These are phyloP conservation scores for Setomelanomma holmii DNA, from an alignment of 2,329 filamentous ascomycete species.

Conservation along the genomic window DNA sequence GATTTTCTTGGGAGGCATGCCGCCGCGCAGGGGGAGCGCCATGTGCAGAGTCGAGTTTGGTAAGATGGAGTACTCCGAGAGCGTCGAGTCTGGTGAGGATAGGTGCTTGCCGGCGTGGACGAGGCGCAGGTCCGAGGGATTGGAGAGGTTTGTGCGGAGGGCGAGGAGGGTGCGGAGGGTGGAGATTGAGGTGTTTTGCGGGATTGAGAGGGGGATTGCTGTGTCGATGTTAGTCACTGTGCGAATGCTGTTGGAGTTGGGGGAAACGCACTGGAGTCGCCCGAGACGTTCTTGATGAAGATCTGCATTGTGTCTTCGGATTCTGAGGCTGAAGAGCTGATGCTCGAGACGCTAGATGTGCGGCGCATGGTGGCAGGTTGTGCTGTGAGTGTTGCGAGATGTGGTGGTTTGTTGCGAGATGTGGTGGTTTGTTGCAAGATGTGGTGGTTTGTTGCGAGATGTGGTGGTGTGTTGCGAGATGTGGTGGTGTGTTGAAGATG, in stretches of 20 bases:
- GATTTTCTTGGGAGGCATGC: conserved; percentile 73
- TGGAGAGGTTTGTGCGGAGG: conserved; percentile 62
- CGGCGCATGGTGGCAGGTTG: conserved; percentile 39
- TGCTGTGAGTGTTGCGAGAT: conserved; percentile 4
- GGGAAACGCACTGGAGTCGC: conserved; percentile 59
- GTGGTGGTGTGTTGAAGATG: conserved; percentile 9
- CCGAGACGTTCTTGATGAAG: conserved; percentile 66
- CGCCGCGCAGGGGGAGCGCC: conserved; percentile 63
- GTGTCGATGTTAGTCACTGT: background rate
- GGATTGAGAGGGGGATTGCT: conserved; percentile 66
- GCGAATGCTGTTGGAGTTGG: conserved; percentile 19
- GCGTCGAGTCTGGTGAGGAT: conserved; percentile 49
- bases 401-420: background rate
- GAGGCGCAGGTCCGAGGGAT: conserved; percentile 59
- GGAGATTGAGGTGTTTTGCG: conserved; percentile 60
- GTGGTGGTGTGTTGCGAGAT: background rate
- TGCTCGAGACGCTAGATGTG: conserved; percentile 51
- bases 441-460: conserved; percentile 7
- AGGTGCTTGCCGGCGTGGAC: conserved; percentile 66
- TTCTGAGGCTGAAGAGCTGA: conserved; percentile 52
- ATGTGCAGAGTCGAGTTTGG: conserved; percentile 62
- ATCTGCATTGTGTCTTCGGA: conserved; percentile 64
- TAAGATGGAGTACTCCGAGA: conserved; percentile 58
- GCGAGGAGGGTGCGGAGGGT: conserved; percentile 65
- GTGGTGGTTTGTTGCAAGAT: conserved; percentile 9